Percentiles rank a stretch among this genome's conserved stretches.
phyloP scores from a whole-genome alignment of 768 basidiomycete genomes.

The Auricularia cornea region DNA sequence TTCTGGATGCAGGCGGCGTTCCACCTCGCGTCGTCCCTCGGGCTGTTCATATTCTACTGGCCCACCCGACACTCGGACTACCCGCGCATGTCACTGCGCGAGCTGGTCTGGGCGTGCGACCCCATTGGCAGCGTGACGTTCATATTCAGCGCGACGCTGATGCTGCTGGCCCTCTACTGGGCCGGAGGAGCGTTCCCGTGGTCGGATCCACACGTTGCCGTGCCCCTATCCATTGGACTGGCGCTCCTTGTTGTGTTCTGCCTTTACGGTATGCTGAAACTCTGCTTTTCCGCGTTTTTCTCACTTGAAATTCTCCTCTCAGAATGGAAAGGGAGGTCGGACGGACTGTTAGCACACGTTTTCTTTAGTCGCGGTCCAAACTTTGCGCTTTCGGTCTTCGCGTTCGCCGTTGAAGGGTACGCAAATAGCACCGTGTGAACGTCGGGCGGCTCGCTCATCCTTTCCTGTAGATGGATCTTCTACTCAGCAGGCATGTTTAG shows the following conservation, averaged over 20 bases:
- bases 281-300: not conserved
- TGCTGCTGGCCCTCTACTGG: conserved; percentile 7
- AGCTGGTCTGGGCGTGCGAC: conserved; percentile 6
- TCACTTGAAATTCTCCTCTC: not conserved
- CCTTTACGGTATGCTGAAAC: not conserved
- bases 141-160: conserved; percentile 1
- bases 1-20: conserved; percentile 8
- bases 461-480: not conserved
- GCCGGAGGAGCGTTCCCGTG: conserved; percentile 6
- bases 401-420: conserved; percentile 8
- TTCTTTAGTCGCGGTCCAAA: conserved; percentile 7
- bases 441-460: too few relatives aligned
- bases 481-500: not conserved
- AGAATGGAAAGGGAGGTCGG: conserved; percentile 8
- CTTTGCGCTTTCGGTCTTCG: conserved; percentile 6
- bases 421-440: not conserved
- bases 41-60: conserved; percentile 1
- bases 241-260: conserved; percentile 6
- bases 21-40: conserved; percentile 1
- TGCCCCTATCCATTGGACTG: conserved; percentile 6
- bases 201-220: conserved; percentile 3
- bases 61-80: not conserved
- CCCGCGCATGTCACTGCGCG: conserved; percentile 5
- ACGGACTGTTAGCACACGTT: conserved; percentile 6
- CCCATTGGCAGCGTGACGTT: conserved; percentile 7